Conservation (phyloP, 2,329 filamentous ascomycete species). For the Emergomyces orientalis region DNA sequence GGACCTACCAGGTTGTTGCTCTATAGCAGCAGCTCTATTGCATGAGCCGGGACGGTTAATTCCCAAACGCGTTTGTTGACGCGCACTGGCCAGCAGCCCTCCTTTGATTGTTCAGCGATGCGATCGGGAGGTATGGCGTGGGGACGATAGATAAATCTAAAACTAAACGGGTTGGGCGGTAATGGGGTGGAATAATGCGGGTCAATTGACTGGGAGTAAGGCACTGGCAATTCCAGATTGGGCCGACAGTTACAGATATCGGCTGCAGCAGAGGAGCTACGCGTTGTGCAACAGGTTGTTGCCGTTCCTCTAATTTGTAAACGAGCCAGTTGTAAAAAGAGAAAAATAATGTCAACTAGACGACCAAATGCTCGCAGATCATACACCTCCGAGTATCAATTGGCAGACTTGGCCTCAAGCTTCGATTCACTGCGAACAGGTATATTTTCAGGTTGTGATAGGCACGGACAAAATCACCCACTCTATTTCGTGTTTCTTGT, state of each 20-base stretch:
- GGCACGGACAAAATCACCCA: not conserved
- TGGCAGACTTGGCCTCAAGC: not conserved
- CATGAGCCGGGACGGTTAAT: not conserved
- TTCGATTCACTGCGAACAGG: not conserved
- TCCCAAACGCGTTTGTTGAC: slow-evolving; percentile 7
- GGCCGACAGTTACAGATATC: slow-evolving; percentile 5
- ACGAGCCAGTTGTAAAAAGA: not conserved
- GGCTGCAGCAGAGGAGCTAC: slow-evolving; percentile 6
- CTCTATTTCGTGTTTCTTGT: not conserved
- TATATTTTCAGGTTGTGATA: not conserved
- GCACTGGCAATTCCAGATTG: slow-evolving; percentile 1
- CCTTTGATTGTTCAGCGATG: not conserved
- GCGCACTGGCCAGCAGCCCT: slow-evolving; percentile 3
- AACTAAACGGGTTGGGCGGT: slow-evolving; percentile 6
- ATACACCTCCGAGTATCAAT: not conserved
- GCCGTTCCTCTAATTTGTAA: slow-evolving; percentile 3
- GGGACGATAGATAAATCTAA: slow-evolving; percentile 3
- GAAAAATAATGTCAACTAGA: not conserved
- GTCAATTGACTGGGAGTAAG: slow-evolving; percentile 6
- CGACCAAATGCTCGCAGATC: not conserved
- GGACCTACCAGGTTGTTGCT: not conserved
- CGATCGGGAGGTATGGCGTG: slow-evolving; percentile 3
- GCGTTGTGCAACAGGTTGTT: slow-evolving; percentile 5
- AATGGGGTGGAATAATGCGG: slow-evolving; percentile 1
- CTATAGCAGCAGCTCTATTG: not conserved